phyloP scores from a whole-genome alignment of 257 asterid species.

The Jacaranda mimosifolia region DNA sequence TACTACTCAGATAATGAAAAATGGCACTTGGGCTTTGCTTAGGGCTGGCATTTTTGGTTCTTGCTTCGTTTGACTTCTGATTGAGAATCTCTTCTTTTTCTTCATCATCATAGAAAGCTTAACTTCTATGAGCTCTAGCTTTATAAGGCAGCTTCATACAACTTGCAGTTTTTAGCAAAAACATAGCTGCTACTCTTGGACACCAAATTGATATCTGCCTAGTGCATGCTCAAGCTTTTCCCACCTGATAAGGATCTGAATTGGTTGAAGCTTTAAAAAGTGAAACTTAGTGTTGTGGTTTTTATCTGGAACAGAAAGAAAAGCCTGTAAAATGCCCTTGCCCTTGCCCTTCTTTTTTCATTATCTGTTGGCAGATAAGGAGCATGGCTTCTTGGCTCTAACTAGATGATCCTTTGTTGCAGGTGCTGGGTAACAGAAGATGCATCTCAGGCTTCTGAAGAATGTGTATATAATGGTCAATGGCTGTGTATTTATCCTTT shows the following conservation, averaged over 20 bases:
- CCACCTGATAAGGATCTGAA: too few relatives aligned
- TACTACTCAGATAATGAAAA: not conserved
- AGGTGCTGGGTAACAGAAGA: slow-evolving; percentile 33
- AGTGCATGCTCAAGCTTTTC: too few relatives aligned
- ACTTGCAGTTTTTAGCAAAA: not conserved
- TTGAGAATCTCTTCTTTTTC: not conserved
- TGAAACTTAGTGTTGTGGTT: not conserved
- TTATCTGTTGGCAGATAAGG: not conserved
- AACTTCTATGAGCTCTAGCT: too few relatives aligned
- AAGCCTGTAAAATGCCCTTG: not conserved
- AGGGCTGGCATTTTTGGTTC: slow-evolving; percentile 23
- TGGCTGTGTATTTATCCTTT: slow-evolving; percentile 3
- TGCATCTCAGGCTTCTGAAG: slow-evolving; percentile 26
- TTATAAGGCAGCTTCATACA: not conserved
- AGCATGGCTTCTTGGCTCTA: slow-evolving; percentile 11
- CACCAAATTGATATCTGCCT: not conserved
- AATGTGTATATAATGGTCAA: not conserved
- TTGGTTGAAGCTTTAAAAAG: too few relatives aligned
- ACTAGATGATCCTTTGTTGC: slow-evolving; percentile 27
- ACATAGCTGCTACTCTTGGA: not conserved
- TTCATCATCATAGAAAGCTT: too few relatives aligned
- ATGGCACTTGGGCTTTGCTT: not conserved
- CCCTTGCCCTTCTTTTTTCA: not conserved
- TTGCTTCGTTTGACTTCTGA: not conserved
- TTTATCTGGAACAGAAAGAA: not conserved